Evolutionary conservation across 345 rosid genomes (phyloP).

Genomic region (Turritis glabra): DNA sequence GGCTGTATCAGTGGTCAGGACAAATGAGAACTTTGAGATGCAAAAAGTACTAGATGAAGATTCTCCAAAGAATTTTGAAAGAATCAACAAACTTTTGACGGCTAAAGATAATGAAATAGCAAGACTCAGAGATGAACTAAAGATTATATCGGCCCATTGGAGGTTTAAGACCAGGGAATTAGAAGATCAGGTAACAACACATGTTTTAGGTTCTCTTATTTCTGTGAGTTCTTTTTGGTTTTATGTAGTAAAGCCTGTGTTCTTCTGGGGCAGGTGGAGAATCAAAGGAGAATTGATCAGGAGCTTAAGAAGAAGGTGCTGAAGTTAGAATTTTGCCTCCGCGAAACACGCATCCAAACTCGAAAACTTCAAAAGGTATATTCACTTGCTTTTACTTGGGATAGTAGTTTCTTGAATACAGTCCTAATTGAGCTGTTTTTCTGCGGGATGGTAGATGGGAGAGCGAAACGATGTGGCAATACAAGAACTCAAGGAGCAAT

Average conservation of each 20-base stretch:
- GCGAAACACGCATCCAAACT: slow-evolving; percentile 80
- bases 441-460: slow-evolving; percentile 57
- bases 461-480: slow-evolving; percentile 78
- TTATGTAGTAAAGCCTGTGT: background rate
- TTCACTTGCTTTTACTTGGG: slow-evolving; percentile 9
- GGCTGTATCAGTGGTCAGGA: slow-evolving; percentile 55
- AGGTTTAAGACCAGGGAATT: slow-evolving; percentile 75
- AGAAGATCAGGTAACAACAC: slow-evolving; percentile 70
- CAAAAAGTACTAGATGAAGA: slow-evolving; percentile 58
- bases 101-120: slow-evolving; percentile 74
- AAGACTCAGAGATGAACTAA: slow-evolving; percentile 71
- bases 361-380: slow-evolving; percentile 79
- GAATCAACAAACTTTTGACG: slow-evolving; percentile 54
- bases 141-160: slow-evolving; percentile 83
- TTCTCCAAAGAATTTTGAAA: slow-evolving; percentile 69
- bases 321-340: slow-evolving; percentile 91
- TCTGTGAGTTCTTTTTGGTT: background rate
- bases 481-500: slow-evolving; percentile 67
- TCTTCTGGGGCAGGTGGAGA: slow-evolving; percentile 62
- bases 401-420: background rate
- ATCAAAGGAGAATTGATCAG: slow-evolving; percentile 77
- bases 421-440: background rate
- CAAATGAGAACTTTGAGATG: slow-evolving; percentile 57
- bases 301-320: slow-evolving; percentile 83
- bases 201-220: slow-evolving; percentile 12